Evolutionary conservation across 805 yeast genomes (phyloP), one percentile per base, ranked within the genome.

Genomic region (Barnettozyma siamensis): DNA sequence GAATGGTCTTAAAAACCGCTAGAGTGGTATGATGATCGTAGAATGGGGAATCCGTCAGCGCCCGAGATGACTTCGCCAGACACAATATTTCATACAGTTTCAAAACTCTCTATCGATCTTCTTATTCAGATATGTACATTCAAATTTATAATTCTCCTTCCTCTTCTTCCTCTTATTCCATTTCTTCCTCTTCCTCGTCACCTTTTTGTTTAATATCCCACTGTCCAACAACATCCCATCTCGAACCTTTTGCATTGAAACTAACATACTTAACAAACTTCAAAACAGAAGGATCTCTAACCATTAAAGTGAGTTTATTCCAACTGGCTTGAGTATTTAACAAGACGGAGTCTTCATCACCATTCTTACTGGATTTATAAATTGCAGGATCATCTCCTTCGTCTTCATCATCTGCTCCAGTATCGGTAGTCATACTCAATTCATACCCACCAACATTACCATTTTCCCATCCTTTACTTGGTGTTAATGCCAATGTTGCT

Each of bases 381-480:
- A 88, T 81, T 0, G 96, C 95, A 9, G 96, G 96, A 57, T 88
- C 96, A n/a, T 66, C 77, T 19, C 66, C 73, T 12, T 31, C 40
- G 11, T 66, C 75, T 23, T 67, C 68, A 18, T 65, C 72, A 19
- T 67, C 73, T 3, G 64, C 70, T 4, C 59, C 67, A 3, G 64
- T 70, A 2, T 62, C 70, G 2, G 64, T 69, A 34, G 75, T 76
- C 95, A 93, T 86, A 55, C 91, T 82, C 40, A 94, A 67, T 57
- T 93, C 97, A 63, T 94, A 93, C 2, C 97, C 99, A 29, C 99
- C 99, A 37, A 72, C 65, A 53, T 87, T 95, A n/a, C 95, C 95
- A 27, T 76, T 69, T 37, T 78, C 86, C 96, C 97, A 91, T 31
- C 86, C 86, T 43, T 67, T 64, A 2, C 83, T 73, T 1, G 96